Base-by-base conservation (phyloP, 176 grass and related monocot genomes). In the Rhynchospora pubera region DNA sequence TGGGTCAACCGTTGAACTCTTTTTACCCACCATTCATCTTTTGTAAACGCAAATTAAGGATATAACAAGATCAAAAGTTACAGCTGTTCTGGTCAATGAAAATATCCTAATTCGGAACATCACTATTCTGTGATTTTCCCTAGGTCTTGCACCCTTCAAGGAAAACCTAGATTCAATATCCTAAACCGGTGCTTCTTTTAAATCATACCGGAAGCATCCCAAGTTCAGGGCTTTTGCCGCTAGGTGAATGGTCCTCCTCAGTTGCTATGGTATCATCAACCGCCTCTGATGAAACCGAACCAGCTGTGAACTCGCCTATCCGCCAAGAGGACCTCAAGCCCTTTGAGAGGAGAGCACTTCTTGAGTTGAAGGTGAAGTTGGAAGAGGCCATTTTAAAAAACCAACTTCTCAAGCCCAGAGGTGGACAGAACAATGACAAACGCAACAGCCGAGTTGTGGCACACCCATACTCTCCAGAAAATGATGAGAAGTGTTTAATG, bases 381-480 rank as follows among this genome's bases (percentile, higher is more conserved):
- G 83, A 85, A 79, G 72, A 85, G 16, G 57, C 73, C 58, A 85
- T 85, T 23, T 22, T 67, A 3, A 67, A 43, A 74, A 79, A 79
- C 22, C 83, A 78, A 42, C 83, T 78, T 3, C 22, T 79, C 23
- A 58, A 32, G 60, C 22, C 60, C 44, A 42, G 51, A 21, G 18
- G 6, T 52, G 44, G 32, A 30, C 83, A 79, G 7, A 50, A 10
- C 43, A 45, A 65, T 23, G 83, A 85, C 24, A 85, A 85, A 65
- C 32, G 23, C 43, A 79, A 67, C 46, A 66, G 15, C 72, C 59
- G 59, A 47, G 83, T 85, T 19, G 83, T 50, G 12, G 30, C 72
- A 16, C 12, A 84, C 30, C 45, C 56, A 4, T 66, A 45, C 57
- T n/a, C 24, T 30, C 57, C 21, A 50, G 59, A 78, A 16, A 9